Conservation (phyloP, 805 yeast species). For the Cyberlindnera maritima region DNA sequence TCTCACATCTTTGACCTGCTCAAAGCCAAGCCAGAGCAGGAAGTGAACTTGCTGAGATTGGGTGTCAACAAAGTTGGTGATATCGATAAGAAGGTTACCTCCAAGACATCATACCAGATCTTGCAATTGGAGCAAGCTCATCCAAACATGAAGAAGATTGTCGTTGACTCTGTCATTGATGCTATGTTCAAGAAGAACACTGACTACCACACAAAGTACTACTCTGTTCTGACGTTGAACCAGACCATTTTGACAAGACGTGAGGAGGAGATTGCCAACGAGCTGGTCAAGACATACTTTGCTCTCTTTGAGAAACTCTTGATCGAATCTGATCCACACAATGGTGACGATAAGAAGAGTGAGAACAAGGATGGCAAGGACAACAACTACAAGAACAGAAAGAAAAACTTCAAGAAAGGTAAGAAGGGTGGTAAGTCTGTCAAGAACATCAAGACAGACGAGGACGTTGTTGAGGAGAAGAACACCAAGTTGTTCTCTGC, state of each 20-base stretch:
- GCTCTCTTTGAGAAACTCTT: slow-evolving; percentile 81
- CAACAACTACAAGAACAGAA: slow-evolving; percentile 59
- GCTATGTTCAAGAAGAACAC: slow-evolving; percentile 68
- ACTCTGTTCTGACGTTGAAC: slow-evolving; percentile 82
- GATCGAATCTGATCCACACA: slow-evolving; percentile 57
- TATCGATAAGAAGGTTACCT: slow-evolving; percentile 82
- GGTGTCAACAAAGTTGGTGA: slow-evolving; percentile 96
- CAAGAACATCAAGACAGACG: slow-evolving; percentile 59
- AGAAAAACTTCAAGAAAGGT: slow-evolving; percentile 76
- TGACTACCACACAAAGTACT: slow-evolving; percentile 87
- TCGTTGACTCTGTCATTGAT: slow-evolving; percentile 79
- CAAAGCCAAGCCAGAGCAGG: slow-evolving; percentile 92
- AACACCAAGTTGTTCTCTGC: slow-evolving; percentile 85
- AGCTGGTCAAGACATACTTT: slow-evolving; percentile 79
- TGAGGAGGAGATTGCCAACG: slow-evolving; percentile 81
- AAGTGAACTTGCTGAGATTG: slow-evolving; percentile 79
- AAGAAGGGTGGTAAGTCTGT: slow-evolving; percentile 86
- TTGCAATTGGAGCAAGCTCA: slow-evolving; percentile 83
- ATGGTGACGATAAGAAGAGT: slow-evolving; percentile 39
- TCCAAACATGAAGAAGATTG: slow-evolving; percentile 89
- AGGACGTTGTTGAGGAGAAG: slow-evolving; percentile 71
- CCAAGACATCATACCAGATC: slow-evolving; percentile 80
- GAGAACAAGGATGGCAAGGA: slow-evolving; percentile 32
- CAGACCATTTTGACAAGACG: slow-evolving; percentile 84
- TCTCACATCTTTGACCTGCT: slow-evolving; percentile 77